Evolutionary conservation across 495 filamentous ascomycete genomes (phyloP), one percentile per base, ranked within the genome.

Genomic region (Aspergillus bertholletiae): DNA sequence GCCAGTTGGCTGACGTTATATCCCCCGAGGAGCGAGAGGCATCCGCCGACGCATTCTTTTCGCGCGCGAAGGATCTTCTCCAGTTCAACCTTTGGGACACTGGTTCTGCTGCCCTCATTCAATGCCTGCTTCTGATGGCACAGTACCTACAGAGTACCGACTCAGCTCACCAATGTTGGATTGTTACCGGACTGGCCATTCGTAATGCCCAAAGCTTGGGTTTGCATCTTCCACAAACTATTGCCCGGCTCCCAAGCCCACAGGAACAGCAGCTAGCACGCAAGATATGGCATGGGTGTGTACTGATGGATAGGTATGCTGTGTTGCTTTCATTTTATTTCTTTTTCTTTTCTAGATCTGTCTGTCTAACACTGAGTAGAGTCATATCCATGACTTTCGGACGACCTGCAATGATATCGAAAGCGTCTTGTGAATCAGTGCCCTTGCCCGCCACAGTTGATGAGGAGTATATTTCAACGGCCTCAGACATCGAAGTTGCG

Each of bases 171-270:
- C 69, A 69, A 46, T 73, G 70, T 23, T 89, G 84, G 81, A 83
- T 85, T 35, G 74, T 89, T 27, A 84, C 84, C 0, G 85, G 84
- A 2, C 72, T 95, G 13, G 83, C 85, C 1, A 79, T 94, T 35
- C 83, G 92, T 5, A 89, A 94, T 59, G 88, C 86, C 3, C 88
- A 92, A 56, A 85, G 85, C 3, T 65, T 95, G 23, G 91, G 90
- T 1, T 75, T 96, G 26, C 91, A 96, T 66, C 81, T 89, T 12
- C 65, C 69, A 41, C 67, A 72, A 46, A 73, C 61, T 0, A 64
- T 69, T 46, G 64, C 63, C 6, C 62, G 64, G 24, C 58, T 74
- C 12, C 56, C 55, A 7, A 69, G 54, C 22, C 61, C 65, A 11
- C 61, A 64, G 37, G 65, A 69, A 24, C 64, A 68, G 49, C 69